Evolutionary conservation across 805 yeast species (phyloP), one percentile per base, ranked within the genome.

Genomic region (Candida easanensis): DNA sequence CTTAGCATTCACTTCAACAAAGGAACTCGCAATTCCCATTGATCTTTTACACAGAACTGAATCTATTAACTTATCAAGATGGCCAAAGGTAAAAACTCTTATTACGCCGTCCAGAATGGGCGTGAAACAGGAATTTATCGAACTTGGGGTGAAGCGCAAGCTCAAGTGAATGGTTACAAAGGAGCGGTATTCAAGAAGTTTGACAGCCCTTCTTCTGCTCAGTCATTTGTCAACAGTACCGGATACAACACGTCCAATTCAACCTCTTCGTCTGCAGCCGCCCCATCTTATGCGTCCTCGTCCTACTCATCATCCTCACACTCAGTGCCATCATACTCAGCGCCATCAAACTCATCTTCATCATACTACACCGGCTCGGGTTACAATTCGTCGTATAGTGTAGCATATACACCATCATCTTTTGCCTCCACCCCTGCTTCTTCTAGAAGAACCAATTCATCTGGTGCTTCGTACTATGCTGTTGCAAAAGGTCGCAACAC

Each of bases 61-160:
- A 22, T 10, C n/a, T n/a, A n/a, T n/a, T n/a, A n/a, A n/a, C n/a
- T n/a, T n/a, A n/a, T n/a, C n/a, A n/a, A n/a, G 10, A 26, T 26
- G 30, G 30, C 30, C 6, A 26, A n/a, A n/a, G n/a, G n/a, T n/a
- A n/a, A 26, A 13, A 13, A 26, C n/a, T 26, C 30, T 5, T 26
- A 10, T 13, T 26, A 26, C 30, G 30, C 30, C n/a, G 30, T 26
- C 10, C 68, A 63, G 25, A 65, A 61, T 4, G 88, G 88, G 1
- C 63, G 79, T n/a, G 44, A 47, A 3, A 23, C 41, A 1, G 46
- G 50, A 4, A 67, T 88, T 1, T 88, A 65, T 61, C 51, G 43
- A 7, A 60, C 61, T 15, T 88, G 96, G 96, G 57, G 60, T 1
- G 77, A 71, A 4, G 79, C 84, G 44, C 66, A 72, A 41, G 50